Evolutionary conservation across 2,329 filamentous ascomycete genomes (phyloP), one percentile per base, ranked within the genome.

Genomic region (Macrophomina pseudophaseolina): DNA sequence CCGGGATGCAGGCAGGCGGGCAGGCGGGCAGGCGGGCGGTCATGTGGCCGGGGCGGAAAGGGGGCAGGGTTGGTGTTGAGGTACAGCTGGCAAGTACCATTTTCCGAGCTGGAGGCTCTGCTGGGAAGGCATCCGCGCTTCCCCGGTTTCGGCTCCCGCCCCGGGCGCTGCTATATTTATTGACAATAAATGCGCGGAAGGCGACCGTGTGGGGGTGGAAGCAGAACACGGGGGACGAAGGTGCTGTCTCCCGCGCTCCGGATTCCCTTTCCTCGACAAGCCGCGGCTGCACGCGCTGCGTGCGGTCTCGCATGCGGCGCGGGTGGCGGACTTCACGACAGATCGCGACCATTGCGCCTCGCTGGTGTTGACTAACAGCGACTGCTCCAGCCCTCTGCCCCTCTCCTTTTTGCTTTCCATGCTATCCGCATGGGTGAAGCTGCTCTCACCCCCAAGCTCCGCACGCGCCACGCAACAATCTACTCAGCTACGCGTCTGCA

Each of bases 111-210:
- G 42, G 63, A 65, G 63, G 63, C 63, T 65, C 63, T 65, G 63
- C 63, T 16, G 18, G 40, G 23, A 38, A 42, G 51, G 14, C 52
- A 40, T 58, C 63, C 63, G 63, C 51, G 11, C 63, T 65, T 65
- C 63, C 63, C 63, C 63, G 63, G 63, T 58, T 56, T 58, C 63
- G 52, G 63, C 32, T 11, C 48, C 51, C n/a, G 63, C 62, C 14
- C 38, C 40, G 40, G 38, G n/a, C 38, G 33, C 35, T 42, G 33
- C 63, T 65, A 65, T 54, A 64, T 64, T 58, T 65, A 65, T 60
- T 60, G 56, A 60, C 56, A 60, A 60, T 60, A 60, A 59, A 60
- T 60, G 54, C 42, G 42, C 56, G 56, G 56, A 48, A 48, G 42
- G 40, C 56, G 16, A 40, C 56, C 53, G 42, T 62, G 58, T 49